Evolutionary conservation across 768 basidiomycete genomes (phyloP).

Genomic region (Pleurotus eryngii): DNA sequence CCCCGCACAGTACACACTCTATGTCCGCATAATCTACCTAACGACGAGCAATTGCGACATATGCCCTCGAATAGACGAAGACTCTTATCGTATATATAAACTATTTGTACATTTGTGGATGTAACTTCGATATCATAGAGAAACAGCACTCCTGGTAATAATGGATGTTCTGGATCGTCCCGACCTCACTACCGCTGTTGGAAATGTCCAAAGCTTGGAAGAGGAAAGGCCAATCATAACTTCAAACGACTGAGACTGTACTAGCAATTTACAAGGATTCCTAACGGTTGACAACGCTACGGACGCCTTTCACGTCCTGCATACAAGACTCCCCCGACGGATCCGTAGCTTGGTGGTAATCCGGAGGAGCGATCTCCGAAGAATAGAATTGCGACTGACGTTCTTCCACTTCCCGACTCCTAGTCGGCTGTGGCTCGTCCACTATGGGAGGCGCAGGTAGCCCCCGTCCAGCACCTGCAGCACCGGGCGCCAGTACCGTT

Average conservation of each 20-base stretch:
- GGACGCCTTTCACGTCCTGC: no score
- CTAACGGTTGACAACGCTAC: no score
- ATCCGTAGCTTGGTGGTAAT: constrained; percentile 12
- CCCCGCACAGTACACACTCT: background rate
- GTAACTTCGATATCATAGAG: no score
- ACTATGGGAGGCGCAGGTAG: constrained; percentile 4
- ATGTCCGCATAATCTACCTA: background rate
- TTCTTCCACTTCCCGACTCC: constrained; percentile 7
- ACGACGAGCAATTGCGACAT: background rate
- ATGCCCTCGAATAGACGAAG: background rate
- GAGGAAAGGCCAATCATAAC: no score
- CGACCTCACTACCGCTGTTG: no score
- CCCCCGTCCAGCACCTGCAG: background rate
- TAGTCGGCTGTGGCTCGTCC: background rate
- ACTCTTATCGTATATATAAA: background rate
- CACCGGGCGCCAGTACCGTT: background rate
- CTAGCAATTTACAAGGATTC: no score
- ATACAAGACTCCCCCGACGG: no score
- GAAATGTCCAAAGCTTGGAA: no score
- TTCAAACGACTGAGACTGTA: no score
- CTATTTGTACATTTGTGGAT: background rate
- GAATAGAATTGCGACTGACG: background rate
- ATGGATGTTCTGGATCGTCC: no score
- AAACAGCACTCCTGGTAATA: no score
- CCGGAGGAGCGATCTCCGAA: constrained; percentile 2